A percentile compares a stretch with the other conserved stretches of the same genome.
phyloP scores from a whole-genome alignment of 257 asterid genomes.

The Jaltomata sinuosa region DNA sequence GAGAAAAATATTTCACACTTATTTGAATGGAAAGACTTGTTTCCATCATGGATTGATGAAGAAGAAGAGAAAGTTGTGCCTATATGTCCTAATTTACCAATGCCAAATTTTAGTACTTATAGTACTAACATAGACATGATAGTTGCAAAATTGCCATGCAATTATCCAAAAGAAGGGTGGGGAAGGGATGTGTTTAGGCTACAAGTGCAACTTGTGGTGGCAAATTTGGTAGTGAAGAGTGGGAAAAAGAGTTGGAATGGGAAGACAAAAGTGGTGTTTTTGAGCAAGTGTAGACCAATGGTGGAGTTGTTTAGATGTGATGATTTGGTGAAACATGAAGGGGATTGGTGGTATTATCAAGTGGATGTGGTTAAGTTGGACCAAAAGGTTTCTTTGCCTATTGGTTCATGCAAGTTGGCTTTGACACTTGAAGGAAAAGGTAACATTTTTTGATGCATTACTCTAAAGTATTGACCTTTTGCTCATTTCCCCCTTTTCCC shows the following conservation, averaged over 20 bases:
- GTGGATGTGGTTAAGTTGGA: conserved; percentile 39
- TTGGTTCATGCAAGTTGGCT: conserved; percentile 76
- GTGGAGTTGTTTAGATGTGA: conserved; percentile 66
- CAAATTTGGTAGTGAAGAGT: conserved; percentile 45
- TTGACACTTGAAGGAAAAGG: conserved; percentile 77
- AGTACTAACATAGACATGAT: conserved; percentile 39
- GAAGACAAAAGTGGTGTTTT: conserved; percentile 43
- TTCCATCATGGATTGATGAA: conserved; percentile 91
- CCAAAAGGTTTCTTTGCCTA: conserved; percentile 51
- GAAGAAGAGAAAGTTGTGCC: conserved; percentile 73
- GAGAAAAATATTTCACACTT: conserved; percentile 33
- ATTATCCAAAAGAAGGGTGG: conserved; percentile 42
- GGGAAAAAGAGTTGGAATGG: conserved; percentile 48
- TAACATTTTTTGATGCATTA: conserved; percentile 6
- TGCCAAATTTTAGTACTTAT: conserved; percentile 38
- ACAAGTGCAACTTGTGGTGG: conserved; percentile 60
- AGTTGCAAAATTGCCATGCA: conserved; percentile 62
- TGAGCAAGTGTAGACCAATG: conserved; percentile 68
- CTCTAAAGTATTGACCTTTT: no score
- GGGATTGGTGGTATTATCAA: conserved; percentile 71
- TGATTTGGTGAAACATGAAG: conserved; percentile 48
- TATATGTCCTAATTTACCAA: conserved; percentile 66
- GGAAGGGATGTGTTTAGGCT: conserved; percentile 64
- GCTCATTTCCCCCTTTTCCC: no score
- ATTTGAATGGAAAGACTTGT: conserved; percentile 59